phyloP scores from a whole-genome alignment of 2,329 filamentous ascomycete genomes.

The Dactylellina cionopaga region DNA sequence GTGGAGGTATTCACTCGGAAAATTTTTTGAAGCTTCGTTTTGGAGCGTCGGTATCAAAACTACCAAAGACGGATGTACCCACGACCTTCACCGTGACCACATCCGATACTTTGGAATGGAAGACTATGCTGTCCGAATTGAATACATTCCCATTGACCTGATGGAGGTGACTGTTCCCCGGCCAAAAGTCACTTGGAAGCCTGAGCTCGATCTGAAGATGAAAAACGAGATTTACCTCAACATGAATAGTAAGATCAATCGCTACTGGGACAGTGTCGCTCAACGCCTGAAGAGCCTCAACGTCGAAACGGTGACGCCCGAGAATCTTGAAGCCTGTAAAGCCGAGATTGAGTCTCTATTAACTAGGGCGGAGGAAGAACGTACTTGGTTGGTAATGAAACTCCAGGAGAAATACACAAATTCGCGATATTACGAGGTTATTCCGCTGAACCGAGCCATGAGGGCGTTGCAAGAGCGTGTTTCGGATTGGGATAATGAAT shows the following conservation, averaged over 20 bases:
- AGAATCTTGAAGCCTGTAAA: conserved; percentile 84
- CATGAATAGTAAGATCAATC: conserved; percentile 81
- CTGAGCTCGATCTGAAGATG: conserved; percentile 88
- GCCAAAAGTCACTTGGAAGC: conserved; percentile 93
- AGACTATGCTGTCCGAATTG: conserved; percentile 84
- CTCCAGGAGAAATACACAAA: conserved; percentile 91
- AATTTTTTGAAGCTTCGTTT: conserved; percentile 96
- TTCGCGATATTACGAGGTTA: conserved; percentile 95
- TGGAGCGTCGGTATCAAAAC: conserved; percentile 87
- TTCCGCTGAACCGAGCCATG: conserved; percentile 88
- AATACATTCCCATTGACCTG: conserved; percentile 91
- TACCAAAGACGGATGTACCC: conserved; percentile 79
- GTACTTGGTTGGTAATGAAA: conserved; percentile 75
- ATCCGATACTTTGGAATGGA: conserved; percentile 90
- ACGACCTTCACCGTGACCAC: conserved; percentile 92
- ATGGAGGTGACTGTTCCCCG: conserved; percentile 94
- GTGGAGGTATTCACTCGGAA: conserved; percentile 98
- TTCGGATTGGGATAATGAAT: conserved; percentile 89
- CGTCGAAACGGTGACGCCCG: conserved; percentile 86
- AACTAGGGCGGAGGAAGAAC: conserved; percentile 84
- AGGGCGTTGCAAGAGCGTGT: conserved; percentile 92
- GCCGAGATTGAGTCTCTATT: conserved; percentile 80
- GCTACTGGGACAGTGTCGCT: conserved; percentile 88
- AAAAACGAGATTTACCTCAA: conserved; percentile 90
- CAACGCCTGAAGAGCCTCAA: conserved; percentile 86